A percentile compares a stretch with the other conserved stretches of the same genome.
These are phyloP conservation scores for Acrocalymma vagum DNA, from an alignment of 2,329 filamentous ascomycete species.

Conservation along the genomic window DNA sequence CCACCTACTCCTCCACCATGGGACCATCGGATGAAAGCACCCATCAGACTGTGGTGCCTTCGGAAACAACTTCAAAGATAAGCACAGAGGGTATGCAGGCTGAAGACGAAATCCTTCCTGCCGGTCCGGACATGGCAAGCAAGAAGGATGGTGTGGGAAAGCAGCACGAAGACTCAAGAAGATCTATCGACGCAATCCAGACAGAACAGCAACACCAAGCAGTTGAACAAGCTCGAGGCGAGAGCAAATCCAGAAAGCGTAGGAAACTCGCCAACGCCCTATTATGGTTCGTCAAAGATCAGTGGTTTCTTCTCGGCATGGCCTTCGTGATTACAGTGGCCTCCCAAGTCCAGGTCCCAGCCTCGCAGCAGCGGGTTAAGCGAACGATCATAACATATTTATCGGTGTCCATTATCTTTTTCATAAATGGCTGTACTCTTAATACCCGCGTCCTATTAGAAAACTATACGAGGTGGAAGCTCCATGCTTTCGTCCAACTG, in stretches of 20 bases:
- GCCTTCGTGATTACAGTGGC: slow-evolving; percentile 62
- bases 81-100: neutral
- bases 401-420: slow-evolving; percentile 73
- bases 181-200: neutral
- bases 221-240: slow-evolving; percentile 3
- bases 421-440: slow-evolving; percentile 75
- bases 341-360: slow-evolving; percentile 63
- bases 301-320: slow-evolving; percentile 73
- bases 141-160: too few relatives aligned
- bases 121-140: too few relatives aligned
- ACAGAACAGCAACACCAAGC: too few relatives aligned
- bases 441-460: slow-evolving; percentile 67
- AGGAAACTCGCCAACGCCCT: slow-evolving; percentile 18
- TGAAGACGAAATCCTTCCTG: slow-evolving; percentile 9
- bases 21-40: too few relatives aligned
- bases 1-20: too few relatives aligned
- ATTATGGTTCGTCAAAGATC: slow-evolving; percentile 57
- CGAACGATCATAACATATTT: slow-evolving; percentile 69
- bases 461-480: slow-evolving; percentile 72
- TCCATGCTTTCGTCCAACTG: slow-evolving; percentile 73
- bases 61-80: slow-evolving; percentile 5
- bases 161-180: too few relatives aligned
- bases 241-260: slow-evolving; percentile 6
- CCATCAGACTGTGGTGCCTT: too few relatives aligned
- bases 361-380: slow-evolving; percentile 61